Conservation (phyloP, 805 yeast genomes). For the Schizosaccharomyces pombe region DNA sequence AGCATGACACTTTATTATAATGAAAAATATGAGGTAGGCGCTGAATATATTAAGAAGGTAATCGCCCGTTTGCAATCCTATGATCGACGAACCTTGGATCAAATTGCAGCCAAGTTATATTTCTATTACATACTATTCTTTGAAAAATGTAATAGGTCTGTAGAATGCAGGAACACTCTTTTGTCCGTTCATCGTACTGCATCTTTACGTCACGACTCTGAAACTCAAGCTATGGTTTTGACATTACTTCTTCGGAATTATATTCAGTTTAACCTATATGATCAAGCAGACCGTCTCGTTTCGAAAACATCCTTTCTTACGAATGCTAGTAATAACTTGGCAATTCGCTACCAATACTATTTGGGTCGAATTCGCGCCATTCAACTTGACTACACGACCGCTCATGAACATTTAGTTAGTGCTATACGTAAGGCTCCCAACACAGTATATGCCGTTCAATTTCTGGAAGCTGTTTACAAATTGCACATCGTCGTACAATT, state of each 20-base stretch:
- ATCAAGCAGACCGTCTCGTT: constrained; percentile 70
- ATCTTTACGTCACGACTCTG: constrained; percentile 73
- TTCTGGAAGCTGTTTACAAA: constrained; percentile 72
- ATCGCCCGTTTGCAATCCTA: constrained; percentile 32
- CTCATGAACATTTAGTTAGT: constrained; percentile 74
- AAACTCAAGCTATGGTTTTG: constrained; percentile 68
- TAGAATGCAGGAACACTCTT: constrained; percentile 31
- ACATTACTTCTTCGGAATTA: constrained; percentile 71
- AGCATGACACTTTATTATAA: not conserved
- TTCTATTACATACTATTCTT: constrained; percentile 62
- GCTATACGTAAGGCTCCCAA: constrained; percentile 94
- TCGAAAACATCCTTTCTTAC: constrained; percentile 76
- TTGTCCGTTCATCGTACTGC: constrained; percentile 64
- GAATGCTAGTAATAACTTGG: constrained; percentile 62
- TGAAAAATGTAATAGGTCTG: constrained; percentile 31
- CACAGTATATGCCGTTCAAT: constrained; percentile 61
- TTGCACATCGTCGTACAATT: constrained; percentile 70
- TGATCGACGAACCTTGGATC: constrained; percentile 66
- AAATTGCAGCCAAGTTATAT: constrained; percentile 77
- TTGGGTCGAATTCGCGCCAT: constrained; percentile 75
- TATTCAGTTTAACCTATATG: constrained; percentile 51
- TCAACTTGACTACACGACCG: constrained; percentile 76
- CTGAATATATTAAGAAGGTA: not conserved
- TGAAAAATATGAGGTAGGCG: not conserved
- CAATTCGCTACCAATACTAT: constrained; percentile 78